Conservation (phyloP, 768 basidiomycete genomes). For the Naganishia vaughanmartiniae region DNA sequence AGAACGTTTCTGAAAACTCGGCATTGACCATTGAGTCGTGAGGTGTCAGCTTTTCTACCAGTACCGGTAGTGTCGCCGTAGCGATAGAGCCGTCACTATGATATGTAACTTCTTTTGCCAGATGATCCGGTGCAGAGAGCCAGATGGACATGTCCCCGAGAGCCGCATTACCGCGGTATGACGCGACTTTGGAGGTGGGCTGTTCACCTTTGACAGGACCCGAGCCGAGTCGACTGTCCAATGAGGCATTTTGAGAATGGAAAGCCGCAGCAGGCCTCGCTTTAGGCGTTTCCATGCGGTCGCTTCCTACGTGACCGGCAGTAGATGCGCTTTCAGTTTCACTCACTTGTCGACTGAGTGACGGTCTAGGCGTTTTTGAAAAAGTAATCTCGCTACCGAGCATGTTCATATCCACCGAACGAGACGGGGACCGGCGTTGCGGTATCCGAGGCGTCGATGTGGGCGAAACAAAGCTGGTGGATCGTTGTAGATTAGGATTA, state of each 20-base stretch:
- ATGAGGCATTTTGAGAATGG: conserved; percentile 2
- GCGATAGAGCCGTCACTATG: conserved; percentile 86
- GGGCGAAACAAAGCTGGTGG: conserved; percentile 44
- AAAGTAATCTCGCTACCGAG: conserved; percentile 39
- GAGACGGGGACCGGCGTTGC: conserved; percentile 42
- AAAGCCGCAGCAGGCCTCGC: conserved; percentile 5
- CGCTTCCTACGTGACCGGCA: not conserved
- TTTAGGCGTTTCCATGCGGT: conserved; percentile 16
- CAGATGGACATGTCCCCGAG: conserved; percentile 43
- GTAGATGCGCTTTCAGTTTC: conserved; percentile 2
- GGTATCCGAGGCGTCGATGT: conserved; percentile 38
- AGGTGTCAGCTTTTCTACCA: conserved; percentile 97
- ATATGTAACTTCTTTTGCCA: conserved; percentile 78
- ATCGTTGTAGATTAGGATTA: conserved; percentile 31
- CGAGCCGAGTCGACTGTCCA: not conserved
- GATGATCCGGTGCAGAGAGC: conserved; percentile 63
- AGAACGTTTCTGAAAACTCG: conserved; percentile 83
- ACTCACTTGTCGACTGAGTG: not conserved
- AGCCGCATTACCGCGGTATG: not conserved
- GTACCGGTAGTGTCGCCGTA: conserved; percentile 79
- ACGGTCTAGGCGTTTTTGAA: conserved; percentile 23
- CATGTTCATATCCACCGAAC: conserved; percentile 48
- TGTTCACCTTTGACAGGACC: conserved; percentile 1
- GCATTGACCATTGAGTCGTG: conserved; percentile 87
- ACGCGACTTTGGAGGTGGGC: not conserved